Conservation (phyloP, 345 rosid genomes). For the Ceriops tagal region DNA sequence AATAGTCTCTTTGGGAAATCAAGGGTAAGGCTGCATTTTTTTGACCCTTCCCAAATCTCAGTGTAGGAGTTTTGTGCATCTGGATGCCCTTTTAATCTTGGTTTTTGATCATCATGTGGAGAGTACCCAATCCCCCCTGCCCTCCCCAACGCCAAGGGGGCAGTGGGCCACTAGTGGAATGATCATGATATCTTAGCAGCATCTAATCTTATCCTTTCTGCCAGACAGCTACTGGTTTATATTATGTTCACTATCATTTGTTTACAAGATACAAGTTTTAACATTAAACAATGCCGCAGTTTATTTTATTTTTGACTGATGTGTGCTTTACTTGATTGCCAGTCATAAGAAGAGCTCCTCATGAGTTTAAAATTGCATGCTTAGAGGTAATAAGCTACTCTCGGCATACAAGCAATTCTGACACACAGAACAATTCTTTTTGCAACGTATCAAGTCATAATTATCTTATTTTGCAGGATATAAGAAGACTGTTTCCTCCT, state of each 20-base stretch:
- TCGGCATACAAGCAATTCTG: background rate
- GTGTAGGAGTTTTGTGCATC: too few species aligned
- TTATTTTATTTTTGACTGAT: slow-evolving; percentile 13
- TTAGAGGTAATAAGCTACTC: slow-evolving; percentile 51
- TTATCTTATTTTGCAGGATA: slow-evolving; percentile 49
- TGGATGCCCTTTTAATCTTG: too few species aligned
- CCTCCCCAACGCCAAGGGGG: too few species aligned
- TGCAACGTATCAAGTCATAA: background rate
- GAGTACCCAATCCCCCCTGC: too few species aligned
- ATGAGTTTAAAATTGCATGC: slow-evolving; percentile 93
- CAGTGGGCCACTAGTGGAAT: background rate
- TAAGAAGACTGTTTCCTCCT: slow-evolving; percentile 74
- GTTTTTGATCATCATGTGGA: slow-evolving; percentile 1
- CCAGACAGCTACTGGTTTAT: background rate
- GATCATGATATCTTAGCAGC: background rate
- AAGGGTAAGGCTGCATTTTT: too few species aligned
- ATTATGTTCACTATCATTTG: background rate
- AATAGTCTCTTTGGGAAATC: too few species aligned
- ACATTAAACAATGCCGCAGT: background rate
- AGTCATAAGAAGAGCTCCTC: slow-evolving; percentile 95
- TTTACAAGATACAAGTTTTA: background rate
- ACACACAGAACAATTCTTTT: background rate
- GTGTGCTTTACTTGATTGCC: slow-evolving; percentile 18
- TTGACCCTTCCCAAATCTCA: too few species aligned
- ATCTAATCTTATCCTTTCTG: background rate